phyloP scores from a whole-genome alignment of 768 basidiomycete genomes.

The Auriscalpium orientale region DNA sequence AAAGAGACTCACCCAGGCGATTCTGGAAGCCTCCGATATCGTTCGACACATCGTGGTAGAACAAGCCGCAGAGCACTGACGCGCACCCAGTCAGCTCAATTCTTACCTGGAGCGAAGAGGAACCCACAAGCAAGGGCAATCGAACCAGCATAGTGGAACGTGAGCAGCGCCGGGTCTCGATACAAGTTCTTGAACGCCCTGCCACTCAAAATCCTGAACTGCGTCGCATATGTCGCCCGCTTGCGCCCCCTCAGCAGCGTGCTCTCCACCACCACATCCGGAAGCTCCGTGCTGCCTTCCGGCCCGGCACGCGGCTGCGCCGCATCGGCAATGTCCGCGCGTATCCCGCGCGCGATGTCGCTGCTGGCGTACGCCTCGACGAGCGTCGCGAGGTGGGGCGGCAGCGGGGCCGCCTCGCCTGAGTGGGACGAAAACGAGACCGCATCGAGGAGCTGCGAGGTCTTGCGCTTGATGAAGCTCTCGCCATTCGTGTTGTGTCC shows the following conservation, averaged over 20 bases:
- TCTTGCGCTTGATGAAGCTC: slow-evolving; percentile 57
- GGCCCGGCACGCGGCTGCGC: slow-evolving; percentile 22
- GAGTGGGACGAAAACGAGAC: slow-evolving; percentile 33
- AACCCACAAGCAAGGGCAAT: slow-evolving; percentile 75
- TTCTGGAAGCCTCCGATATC: slow-evolving; percentile 99
- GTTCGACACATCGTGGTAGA: slow-evolving; percentile 84
- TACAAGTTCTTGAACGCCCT: slow-evolving; percentile 98
- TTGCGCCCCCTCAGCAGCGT: slow-evolving; percentile 60
- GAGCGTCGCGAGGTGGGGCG: slow-evolving; percentile 61
- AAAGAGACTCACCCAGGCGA: slow-evolving; percentile 52
- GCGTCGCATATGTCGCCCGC: slow-evolving; percentile 80
- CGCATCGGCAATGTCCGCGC: slow-evolving; percentile 50
- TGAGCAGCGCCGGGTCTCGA: slow-evolving; percentile 85
- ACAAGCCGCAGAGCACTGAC: slow-evolving; percentile 83
- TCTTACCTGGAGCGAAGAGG: slow-evolving; percentile 2
- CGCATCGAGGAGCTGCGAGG: slow-evolving; percentile 63
- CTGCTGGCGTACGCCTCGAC: slow-evolving; percentile 67
- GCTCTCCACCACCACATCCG: slow-evolving; percentile 65
- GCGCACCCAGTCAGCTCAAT: slow-evolving; percentile 3
- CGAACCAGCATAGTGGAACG: slow-evolving; percentile 83
- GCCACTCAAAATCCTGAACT: slow-evolving; percentile 92
- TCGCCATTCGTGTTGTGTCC: slow-evolving; percentile 22
- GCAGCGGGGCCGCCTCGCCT: slow-evolving; percentile 28
- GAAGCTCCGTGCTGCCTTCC: slow-evolving; percentile 37
- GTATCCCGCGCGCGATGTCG: slow-evolving; percentile 53